Evolutionary conservation across 2,329 filamentous ascomycete species (phyloP).

Genomic region (Eutypa lata): DNA sequence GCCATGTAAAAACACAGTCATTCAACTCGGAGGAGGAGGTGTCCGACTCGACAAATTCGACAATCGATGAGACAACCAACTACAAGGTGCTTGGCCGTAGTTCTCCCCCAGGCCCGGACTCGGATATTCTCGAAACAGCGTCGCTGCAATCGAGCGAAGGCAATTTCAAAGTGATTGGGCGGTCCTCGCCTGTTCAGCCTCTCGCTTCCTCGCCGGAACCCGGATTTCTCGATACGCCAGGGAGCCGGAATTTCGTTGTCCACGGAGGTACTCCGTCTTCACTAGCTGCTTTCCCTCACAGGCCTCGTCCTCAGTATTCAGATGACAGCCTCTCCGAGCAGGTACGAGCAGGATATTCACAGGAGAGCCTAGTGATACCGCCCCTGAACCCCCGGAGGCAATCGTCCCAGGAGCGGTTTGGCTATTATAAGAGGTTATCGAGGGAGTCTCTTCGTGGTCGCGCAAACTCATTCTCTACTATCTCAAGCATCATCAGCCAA

Average conservation of each 20-base stretch:
- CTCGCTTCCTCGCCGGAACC: slow-evolving; percentile 33
- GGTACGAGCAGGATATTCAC: slow-evolving; percentile 49
- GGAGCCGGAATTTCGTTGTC: slow-evolving; percentile 49
- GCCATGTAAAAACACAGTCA: slow-evolving; percentile 31
- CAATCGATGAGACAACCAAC: slow-evolving; percentile 44
- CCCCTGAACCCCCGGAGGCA: slow-evolving; percentile 49
- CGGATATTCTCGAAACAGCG: slow-evolving; percentile 36
- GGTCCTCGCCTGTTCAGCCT: slow-evolving; percentile 45
- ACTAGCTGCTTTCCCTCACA: slow-evolving; percentile 25
- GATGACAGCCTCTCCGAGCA: slow-evolving; percentile 30
- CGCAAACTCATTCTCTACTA: slow-evolving; percentile 49
- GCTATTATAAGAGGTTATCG: slow-evolving; percentile 48
- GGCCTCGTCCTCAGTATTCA: slow-evolving; percentile 27
- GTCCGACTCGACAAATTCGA: slow-evolving; percentile 42
- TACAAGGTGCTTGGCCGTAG: slow-evolving; percentile 52
- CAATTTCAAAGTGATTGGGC: slow-evolving; percentile 51
- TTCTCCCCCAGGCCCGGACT: slow-evolving; percentile 37
- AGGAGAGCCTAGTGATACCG: slow-evolving; percentile 58
- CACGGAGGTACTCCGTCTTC: slow-evolving; percentile 42
- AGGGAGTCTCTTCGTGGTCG: slow-evolving; percentile 51
- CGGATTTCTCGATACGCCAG: slow-evolving; percentile 30
- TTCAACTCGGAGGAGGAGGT: slow-evolving; percentile 34
- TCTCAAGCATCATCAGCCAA: slow-evolving; percentile 52
- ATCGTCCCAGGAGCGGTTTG: slow-evolving; percentile 46
- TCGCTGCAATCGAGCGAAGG: slow-evolving; percentile 40